Percentiles rank a stretch among this genome's conserved stretches.
phyloP scores from a whole-genome alignment of 1,284 basidiomycete genomes.

The Golubevia sp. region DNA sequence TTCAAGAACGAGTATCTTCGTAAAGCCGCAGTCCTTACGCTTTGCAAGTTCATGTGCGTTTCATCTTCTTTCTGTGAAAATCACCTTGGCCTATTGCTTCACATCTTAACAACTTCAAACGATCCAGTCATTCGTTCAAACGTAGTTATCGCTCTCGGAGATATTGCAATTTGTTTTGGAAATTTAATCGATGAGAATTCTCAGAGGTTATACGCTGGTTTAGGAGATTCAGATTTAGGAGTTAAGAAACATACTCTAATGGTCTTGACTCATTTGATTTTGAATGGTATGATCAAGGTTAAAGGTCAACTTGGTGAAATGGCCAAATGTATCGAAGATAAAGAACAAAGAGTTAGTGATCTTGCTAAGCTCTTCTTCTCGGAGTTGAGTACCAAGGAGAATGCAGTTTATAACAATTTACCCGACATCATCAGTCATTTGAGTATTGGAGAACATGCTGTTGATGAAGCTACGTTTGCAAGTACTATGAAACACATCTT shows the following conservation, averaged over 20 bases:
- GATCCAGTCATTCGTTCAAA: constrained; percentile 90
- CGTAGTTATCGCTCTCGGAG: constrained; percentile 94
- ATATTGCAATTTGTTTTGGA: constrained; percentile 95
- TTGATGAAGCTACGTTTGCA: constrained; percentile 54
- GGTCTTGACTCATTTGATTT: constrained; percentile 95
- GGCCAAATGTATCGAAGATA: constrained; percentile 97
- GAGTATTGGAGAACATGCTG: constrained; percentile 53
- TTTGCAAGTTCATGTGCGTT: constrained; percentile 96
- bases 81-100: constrained; percentile 85
- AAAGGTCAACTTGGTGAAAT: constrained; percentile 99
- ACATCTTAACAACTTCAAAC: constrained; percentile 85
- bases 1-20: constrained; percentile 79
- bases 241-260: constrained; percentile 99
- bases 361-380: constrained; percentile 96
- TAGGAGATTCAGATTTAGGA: constrained; percentile 80
- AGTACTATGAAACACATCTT: constrained; percentile 59
- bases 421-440: constrained; percentile 66
- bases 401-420: constrained; percentile 97
- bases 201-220: constrained; percentile 89
- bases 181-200: constrained; percentile 96
- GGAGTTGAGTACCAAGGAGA: constrained; percentile 92
- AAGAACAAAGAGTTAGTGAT: constrained; percentile 84
- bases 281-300: constrained; percentile 99
- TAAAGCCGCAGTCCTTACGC: constrained; percentile 82
- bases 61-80: constrained; percentile 90